Evolutionary conservation across 352 stramenopile genomes (phyloP).

Genomic region (Pythium biforme): DNA sequence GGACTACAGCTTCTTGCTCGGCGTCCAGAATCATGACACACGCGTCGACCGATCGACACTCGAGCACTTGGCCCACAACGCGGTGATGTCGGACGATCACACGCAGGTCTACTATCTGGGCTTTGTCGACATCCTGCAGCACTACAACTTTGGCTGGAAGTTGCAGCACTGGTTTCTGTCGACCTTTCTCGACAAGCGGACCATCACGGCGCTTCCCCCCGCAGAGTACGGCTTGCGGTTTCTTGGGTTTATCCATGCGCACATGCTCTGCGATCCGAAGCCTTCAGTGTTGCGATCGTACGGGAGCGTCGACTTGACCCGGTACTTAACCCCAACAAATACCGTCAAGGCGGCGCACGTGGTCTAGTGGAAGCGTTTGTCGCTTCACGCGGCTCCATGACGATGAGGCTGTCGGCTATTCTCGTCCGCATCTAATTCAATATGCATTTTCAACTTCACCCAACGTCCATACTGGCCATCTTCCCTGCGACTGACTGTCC

Average conservation of each 20-base stretch:
- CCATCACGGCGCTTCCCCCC: slow-evolving; percentile 76
- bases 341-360: neutral
- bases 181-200: slow-evolving; percentile 65
- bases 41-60: slow-evolving; percentile 47
- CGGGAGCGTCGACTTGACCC: slow-evolving; percentile 50
- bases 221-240: slow-evolving; percentile 85
- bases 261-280: slow-evolving; percentile 69
- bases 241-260: slow-evolving; percentile 83
- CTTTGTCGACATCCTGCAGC: slow-evolving; percentile 85
- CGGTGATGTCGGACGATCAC: slow-evolving; percentile 72
- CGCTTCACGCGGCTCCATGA: neutral
- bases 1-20: slow-evolving; percentile 85
- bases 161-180: slow-evolving; percentile 77
- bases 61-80: slow-evolving; percentile 66
- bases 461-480: neutral
- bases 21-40: slow-evolving; percentile 60
- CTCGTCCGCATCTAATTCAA: neutral
- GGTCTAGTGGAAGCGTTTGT: neutral
- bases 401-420: neutral
- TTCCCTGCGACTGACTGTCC: neutral
- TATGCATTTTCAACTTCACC: neutral
- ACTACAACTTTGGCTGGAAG: slow-evolving; percentile 86
- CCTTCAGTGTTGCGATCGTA: slow-evolving; percentile 63
- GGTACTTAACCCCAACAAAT: neutral
- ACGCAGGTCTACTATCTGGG: slow-evolving; percentile 79